These are phyloP conservation scores for Lactarius vividus DNA, from an alignment of 768 basidiomycete species.

Conservation along the genomic window DNA sequence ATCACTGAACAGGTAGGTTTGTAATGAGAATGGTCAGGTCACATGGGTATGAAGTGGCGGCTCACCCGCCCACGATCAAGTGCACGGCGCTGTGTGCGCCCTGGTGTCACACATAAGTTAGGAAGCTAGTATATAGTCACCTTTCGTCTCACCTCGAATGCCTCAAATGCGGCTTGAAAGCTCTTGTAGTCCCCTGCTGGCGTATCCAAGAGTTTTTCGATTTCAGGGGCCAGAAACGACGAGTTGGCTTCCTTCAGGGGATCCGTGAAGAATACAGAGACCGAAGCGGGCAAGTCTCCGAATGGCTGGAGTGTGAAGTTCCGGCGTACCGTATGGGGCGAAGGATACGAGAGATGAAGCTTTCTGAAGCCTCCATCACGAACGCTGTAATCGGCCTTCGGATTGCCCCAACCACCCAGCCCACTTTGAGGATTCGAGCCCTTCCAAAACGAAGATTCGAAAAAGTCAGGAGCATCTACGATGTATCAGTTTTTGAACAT, in stretches of 20 bases:
- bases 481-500: neutral
- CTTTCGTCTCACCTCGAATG: slow-evolving; percentile 28
- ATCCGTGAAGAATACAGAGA: slow-evolving; percentile 26
- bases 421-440: slow-evolving; percentile 29
- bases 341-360: slow-evolving; percentile 35
- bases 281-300: neutral
- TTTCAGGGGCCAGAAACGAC: slow-evolving; percentile 31
- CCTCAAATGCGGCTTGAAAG: slow-evolving; percentile 36
- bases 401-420: slow-evolving; percentile 34
- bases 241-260: slow-evolving; percentile 30
- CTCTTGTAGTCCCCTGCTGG: slow-evolving; percentile 32
- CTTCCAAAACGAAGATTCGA: slow-evolving; percentile 28
- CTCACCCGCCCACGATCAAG: slow-evolving; percentile 36
- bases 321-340: slow-evolving; percentile 36
- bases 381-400: slow-evolving; percentile 28
- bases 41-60: neutral
- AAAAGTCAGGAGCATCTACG: slow-evolving; percentile 30
- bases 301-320: slow-evolving; percentile 37
- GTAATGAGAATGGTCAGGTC: neutral
- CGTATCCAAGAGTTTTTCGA: slow-evolving; percentile 31
- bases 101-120: slow-evolving; percentile 21
- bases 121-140: neutral
- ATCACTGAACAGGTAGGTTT: slow-evolving; percentile 29
- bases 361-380: slow-evolving; percentile 34
- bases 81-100: slow-evolving; percentile 38